These are phyloP conservation scores for Sporisorium graminicola DNA, from an alignment of 1,284 basidiomycete genomes.

Conservation along the genomic window DNA sequence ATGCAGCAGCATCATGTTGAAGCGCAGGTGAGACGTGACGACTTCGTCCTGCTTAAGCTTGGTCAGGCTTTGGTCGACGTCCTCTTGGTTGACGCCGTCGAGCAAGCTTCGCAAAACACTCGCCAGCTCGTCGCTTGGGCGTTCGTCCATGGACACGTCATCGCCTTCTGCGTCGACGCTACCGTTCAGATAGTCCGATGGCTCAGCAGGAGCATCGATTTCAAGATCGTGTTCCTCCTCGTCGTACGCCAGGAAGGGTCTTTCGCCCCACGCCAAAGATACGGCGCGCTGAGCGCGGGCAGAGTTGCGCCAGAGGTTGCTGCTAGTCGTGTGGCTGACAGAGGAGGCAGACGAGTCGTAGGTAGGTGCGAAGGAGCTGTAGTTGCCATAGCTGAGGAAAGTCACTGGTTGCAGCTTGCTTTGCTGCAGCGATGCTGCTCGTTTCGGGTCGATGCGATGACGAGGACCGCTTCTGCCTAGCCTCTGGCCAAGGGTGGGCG, in stretches of 20 bases:
- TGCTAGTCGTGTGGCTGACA: conserved; percentile 37
- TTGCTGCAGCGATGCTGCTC: conserved; percentile 14
- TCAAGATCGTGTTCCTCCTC: conserved; percentile 18
- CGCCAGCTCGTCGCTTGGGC: conserved; percentile 9
- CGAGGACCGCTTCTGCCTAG: conserved; percentile 22
- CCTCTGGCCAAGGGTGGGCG: conserved; percentile 48
- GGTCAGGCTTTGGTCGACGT: conserved; percentile 28
- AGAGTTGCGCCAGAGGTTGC: conserved; percentile 32
- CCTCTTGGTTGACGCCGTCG: conserved; percentile 19
- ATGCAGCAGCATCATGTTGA: conserved; percentile 51
- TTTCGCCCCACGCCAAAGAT: conserved; percentile 30
- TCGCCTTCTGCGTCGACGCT: conserved; percentile 17
- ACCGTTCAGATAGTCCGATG: conserved; percentile 2
- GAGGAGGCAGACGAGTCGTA: conserved; percentile 57
- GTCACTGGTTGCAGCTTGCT: conserved; percentile 34
- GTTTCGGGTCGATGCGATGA: conserved; percentile 29
- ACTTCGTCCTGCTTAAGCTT: conserved; percentile 48
- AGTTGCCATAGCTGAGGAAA: conserved; percentile 61
- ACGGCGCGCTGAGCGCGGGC: conserved; percentile 18
- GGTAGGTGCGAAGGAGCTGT: conserved; percentile 60
- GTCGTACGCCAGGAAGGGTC: conserved; percentile 11
- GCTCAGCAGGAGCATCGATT: conserved; percentile 1
- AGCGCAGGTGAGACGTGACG: conserved; percentile 38
- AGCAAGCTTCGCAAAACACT: conserved; percentile 22
- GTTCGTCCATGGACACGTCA: conserved; percentile 13